Evolutionary conservation across 306 rosid species (phyloP), one percentile per base, ranked within the genome.

Genomic region (Dalbergia cochinchinensis): DNA sequence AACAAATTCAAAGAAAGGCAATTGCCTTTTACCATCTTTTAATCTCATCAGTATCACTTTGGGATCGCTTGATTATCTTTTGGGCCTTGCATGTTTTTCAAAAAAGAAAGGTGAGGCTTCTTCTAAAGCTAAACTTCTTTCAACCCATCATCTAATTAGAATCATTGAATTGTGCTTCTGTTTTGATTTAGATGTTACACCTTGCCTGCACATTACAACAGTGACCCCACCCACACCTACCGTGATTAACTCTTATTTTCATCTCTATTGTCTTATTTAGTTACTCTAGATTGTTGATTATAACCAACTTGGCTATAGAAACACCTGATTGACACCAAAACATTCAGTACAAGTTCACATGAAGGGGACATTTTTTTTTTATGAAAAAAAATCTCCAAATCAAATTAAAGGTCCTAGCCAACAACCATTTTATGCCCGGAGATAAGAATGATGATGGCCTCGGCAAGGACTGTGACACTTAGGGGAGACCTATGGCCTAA

Each of bases 111-210:
- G 57, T 11, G 75, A 73, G 54, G 64, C 35, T 69, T 69, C 71
- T 83, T 86, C 84, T 82, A 83, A 81, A 79, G 83, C 78, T 71
- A 85, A 80, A 42, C 79, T 4, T 80, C 76, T 80, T 76, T 65
- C 68, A 77, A 6, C 8, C 70, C 74, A 26, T 26, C 47, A 80
- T 76, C 80, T 74, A 82, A 85, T 86, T 53, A 44, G 39, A 60
- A 81, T 83, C 75, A 77, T 81, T 78, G 19, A 73, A 78, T 69
- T 68, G 58, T 62, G 87, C 75, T 65, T 76, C 53, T 80, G 59
- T 81, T 80, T 83, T 77, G 92, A 88, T 87, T 84, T 53, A 82
- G 94, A 90, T 85, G 90, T 87, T 73, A 78, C 91, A 90, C 86
- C 89, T 84, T 80, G 85, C 86, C 78, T 78, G 42, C 65, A 42